These are phyloP conservation scores for Ascoidea asiatica DNA, from an alignment of 805 yeast species.

Conservation along the genomic window DNA sequence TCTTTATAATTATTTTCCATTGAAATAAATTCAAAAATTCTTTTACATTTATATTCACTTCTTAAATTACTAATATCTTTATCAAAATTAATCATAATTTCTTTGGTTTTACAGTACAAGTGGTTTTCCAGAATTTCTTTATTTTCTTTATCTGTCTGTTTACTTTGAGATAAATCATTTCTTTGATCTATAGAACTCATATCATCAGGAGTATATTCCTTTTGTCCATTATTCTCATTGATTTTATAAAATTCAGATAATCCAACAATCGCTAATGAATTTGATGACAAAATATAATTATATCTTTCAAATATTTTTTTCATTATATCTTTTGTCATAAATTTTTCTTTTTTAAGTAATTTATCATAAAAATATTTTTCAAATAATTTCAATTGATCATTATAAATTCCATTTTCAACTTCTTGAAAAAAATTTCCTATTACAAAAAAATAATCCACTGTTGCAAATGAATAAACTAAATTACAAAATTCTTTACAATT, in stretches of 20 bases:
- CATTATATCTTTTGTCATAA: not conserved
- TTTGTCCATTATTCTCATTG: not conserved
- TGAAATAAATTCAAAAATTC: not conserved
- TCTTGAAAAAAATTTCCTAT: not conserved
- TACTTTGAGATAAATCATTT: no score
- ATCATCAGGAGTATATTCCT: no score
- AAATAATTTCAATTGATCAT: not conserved
- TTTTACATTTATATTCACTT: no score
- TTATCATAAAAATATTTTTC: not conserved
- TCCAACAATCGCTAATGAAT: not conserved
- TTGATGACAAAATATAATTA: not conserved
- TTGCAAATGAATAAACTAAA: not conserved
- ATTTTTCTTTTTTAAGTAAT: not conserved
- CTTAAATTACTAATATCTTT: not conserved
- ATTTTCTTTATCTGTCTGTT: no score
- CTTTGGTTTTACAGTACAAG: no score
- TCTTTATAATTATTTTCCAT: not conserved
- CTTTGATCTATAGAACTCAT: no score
- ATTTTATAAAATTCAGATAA: no score
- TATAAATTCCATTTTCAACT: no score
- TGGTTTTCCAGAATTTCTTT: not conserved
- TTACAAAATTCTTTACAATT: no score
- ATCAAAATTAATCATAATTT: not conserved
- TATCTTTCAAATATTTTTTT: no score
- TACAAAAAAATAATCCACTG: not conserved